These are phyloP conservation scores for Tulasnella sp. DNA, from an alignment of 768 basidiomycete genomes.

Conservation along the genomic window DNA sequence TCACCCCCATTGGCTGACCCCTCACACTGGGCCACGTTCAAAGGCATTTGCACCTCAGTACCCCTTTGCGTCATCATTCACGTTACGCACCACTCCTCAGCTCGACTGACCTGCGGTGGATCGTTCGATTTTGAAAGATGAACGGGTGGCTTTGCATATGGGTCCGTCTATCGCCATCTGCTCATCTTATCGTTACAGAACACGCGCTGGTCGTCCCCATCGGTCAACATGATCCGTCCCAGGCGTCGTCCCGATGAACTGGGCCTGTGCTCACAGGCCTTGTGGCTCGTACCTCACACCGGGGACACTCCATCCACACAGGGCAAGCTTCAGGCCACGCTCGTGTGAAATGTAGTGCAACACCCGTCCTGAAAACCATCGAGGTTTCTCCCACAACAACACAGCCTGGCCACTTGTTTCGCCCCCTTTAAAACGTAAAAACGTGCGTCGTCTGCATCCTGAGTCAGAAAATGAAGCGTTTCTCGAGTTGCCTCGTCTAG, in stretches of 20 bases:
- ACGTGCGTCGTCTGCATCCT: background rate
- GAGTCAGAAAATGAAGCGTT: background rate
- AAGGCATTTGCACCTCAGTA: slow-evolving; percentile 2
- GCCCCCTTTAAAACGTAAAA: background rate
- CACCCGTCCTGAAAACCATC: background rate
- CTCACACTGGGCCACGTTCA: background rate
- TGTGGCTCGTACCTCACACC: background rate
- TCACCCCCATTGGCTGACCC: background rate
- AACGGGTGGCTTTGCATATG: background rate
- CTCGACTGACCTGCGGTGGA: background rate
- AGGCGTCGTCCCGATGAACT: background rate
- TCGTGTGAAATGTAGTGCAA: background rate
- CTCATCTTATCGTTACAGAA: slow-evolving; percentile 4
- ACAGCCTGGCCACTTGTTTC: slow-evolving; percentile 2
- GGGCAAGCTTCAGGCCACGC: slow-evolving; percentile 1
- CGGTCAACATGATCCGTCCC: slow-evolving; percentile 1
- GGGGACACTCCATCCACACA: background rate
- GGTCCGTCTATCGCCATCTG: background rate
- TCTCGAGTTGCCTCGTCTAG: background rate
- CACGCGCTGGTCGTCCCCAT: background rate
- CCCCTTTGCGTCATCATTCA: slow-evolving; percentile 8
- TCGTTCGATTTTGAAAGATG: background rate
- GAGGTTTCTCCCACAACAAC: slow-evolving; percentile 15
- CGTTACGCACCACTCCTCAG: background rate
- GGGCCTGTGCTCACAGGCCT: slow-evolving; percentile 11